These are phyloP conservation scores for Areca catechu DNA, from an alignment of 176 grass and related monocot species.

Conservation along the genomic window DNA sequence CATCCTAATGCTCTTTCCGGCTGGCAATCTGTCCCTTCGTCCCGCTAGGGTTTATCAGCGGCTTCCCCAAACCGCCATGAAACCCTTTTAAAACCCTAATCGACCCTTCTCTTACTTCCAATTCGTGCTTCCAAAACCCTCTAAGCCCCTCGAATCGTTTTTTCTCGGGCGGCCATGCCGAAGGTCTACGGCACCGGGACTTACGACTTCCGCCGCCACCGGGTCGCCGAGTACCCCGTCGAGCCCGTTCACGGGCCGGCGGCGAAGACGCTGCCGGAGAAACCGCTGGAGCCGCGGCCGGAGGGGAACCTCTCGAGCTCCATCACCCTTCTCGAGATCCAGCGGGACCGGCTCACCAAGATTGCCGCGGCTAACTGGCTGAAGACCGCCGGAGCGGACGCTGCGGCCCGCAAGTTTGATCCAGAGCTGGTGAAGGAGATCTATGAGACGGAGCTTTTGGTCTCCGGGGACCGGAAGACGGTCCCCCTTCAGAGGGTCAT, in stretches of 20 bases:
- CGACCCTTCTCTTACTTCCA: neutral
- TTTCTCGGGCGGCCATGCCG: conserved; percentile 39
- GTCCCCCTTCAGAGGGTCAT: conserved; percentile 88
- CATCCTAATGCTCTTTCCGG: neutral
- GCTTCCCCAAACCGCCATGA: neutral
- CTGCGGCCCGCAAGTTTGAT: conserved; percentile 27
- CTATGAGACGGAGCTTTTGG: conserved; percentile 54
- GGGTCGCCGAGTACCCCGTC: conserved; percentile 73
- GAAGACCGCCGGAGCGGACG: conserved; percentile 7
- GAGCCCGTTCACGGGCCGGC: conserved; percentile 14
- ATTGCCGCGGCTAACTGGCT: conserved; percentile 67
- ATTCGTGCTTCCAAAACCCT: neutral
- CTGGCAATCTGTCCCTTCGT: neutral
- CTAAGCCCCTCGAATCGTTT: conserved; percentile 8
- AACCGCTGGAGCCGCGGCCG: conserved; percentile 24
- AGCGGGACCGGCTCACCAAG: conserved; percentile 76
- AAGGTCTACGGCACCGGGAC: conserved; percentile 88
- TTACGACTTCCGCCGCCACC: conserved; percentile 91
- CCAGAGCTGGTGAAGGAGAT: conserved; percentile 77
- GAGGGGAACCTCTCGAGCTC: conserved; percentile 17
- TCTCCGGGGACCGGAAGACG: conserved; percentile 57
- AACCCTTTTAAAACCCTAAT: neutral
- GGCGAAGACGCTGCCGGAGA: conserved; percentile 11
- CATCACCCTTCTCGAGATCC: conserved; percentile 85
- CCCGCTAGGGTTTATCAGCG: conserved; percentile 7